Evolutionary conservation across 2,329 filamentous ascomycete genomes (phyloP).

Genomic region (Furcasterigmium sp.): DNA sequence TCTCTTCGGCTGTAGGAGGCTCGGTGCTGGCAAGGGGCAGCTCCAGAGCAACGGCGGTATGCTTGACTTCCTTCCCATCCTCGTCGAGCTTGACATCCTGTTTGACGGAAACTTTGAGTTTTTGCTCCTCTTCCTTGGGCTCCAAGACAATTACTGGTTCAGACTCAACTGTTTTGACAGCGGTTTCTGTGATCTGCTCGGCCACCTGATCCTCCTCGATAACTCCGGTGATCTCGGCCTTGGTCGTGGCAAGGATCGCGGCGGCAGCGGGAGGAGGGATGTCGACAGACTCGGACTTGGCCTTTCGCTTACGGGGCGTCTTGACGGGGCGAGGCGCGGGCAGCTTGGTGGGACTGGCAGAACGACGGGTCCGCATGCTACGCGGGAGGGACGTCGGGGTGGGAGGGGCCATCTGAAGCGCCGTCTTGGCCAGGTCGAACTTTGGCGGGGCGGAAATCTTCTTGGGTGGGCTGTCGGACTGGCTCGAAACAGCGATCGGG

Average conservation of each 20-base stretch:
- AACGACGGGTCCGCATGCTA: constrained; percentile 47
- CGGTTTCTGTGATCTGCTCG: constrained; percentile 24
- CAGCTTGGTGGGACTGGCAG: constrained; percentile 51
- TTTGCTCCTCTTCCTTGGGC: constrained; percentile 49
- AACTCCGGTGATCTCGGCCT: constrained; percentile 21
- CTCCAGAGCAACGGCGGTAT: constrained; percentile 71
- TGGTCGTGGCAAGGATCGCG: constrained; percentile 10
- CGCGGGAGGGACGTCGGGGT: constrained; percentile 40
- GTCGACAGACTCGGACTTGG: constrained; percentile 29
- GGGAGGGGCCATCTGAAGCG: constrained; percentile 39
- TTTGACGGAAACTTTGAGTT: constrained; percentile 66
- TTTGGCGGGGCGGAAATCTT: constrained; percentile 77
- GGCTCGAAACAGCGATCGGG: constrained; percentile 59
- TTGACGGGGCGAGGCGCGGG: constrained; percentile 18
- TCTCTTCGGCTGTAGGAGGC: constrained; percentile 70
- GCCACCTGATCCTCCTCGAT: constrained; percentile 19
- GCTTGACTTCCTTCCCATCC: constrained; percentile 60
- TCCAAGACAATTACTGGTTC: constrained; percentile 44
- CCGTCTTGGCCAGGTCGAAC: constrained; percentile 53
- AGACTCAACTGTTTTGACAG: constrained; percentile 43
- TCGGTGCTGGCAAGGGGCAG: constrained; percentile 58
- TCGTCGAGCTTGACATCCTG: constrained; percentile 52
- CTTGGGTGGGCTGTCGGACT: constrained; percentile 64
- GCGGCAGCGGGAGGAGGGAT: constrained; percentile 3
- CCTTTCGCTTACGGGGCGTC: constrained; percentile 51